Evolutionary conservation across 108 stramenopile species (phyloP).

Genomic region (Pseudonitzschia pungens): DNA sequence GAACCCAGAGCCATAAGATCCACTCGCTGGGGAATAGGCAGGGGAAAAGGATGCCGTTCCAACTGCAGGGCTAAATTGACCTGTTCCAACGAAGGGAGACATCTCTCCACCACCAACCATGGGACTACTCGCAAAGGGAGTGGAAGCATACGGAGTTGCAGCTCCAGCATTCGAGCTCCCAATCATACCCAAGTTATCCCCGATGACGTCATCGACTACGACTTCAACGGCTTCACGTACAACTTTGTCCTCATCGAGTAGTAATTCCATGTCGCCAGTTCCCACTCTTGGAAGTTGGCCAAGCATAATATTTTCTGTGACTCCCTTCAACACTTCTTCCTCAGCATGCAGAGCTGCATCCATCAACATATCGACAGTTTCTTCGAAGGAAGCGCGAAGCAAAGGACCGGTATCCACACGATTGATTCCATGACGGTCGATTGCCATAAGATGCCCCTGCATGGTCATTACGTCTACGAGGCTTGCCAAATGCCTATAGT

Average conservation of each 20-base stretch:
- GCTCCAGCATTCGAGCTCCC: conserved; percentile 43
- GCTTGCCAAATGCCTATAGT: conserved; percentile 97
- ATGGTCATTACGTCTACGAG: conserved; percentile 98
- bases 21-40: conserved; percentile 74
- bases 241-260: conserved; percentile 94
- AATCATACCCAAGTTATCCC: conserved; percentile 60
- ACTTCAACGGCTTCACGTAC: conserved; percentile 88
- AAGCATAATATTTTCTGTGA: conserved; percentile 98
- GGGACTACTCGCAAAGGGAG: conserved; percentile 73
- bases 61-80: conserved; percentile 80
- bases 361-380: conserved; percentile 99
- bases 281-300: conserved; percentile 94
- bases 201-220: conserved; percentile 78
- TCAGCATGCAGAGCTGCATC: conserved; percentile 94
- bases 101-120: conserved; percentile 63
- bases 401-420: conserved; percentile 95
- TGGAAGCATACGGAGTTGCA: conserved; percentile 71
- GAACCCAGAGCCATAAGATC: conserved; percentile 58
- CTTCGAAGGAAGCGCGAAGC: conserved; percentile 95
- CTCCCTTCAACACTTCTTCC: conserved; percentile 91
- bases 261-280: conserved; percentile 92
- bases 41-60: conserved; percentile 78
- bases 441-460: conserved; percentile 96
- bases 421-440: conserved; percentile 99
- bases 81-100: conserved; percentile 70